Conservation (phyloP, 768 basidiomycete genomes). For the Serpula lacrymans region DNA sequence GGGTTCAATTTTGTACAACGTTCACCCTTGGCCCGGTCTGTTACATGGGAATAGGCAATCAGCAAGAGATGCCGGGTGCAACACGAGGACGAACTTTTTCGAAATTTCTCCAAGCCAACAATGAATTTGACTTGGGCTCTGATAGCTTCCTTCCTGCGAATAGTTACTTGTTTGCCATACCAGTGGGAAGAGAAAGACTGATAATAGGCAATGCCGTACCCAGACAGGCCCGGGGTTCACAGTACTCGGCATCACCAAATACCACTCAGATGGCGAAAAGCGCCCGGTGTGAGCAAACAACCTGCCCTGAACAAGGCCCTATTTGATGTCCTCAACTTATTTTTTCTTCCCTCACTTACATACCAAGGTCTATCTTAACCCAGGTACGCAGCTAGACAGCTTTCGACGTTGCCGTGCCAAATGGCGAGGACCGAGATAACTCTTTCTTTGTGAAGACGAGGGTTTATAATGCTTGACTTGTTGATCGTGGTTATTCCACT, state of each 20-base stretch:
- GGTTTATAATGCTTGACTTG: conserved; percentile 68
- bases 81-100: too few relatives aligned
- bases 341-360: conserved; percentile 42
- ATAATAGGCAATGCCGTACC: too few relatives aligned
- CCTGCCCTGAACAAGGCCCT: conserved; percentile 18
- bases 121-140: too few relatives aligned
- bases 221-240: too few relatives aligned
- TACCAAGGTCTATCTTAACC: conserved; percentile 59
- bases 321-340: conserved; percentile 16
- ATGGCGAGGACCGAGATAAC: conserved; percentile 77
- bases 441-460: conserved; percentile 36
- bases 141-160: too few relatives aligned
- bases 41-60: not conserved
- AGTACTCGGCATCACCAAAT: too few relatives aligned
- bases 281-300: too few relatives aligned
- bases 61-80: conserved; percentile 1
- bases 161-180: too few relatives aligned
- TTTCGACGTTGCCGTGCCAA: conserved; percentile 52
- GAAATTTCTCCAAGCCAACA: too few relatives aligned
- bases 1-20: not conserved
- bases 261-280: too few relatives aligned
- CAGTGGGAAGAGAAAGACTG: too few relatives aligned
- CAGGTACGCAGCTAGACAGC: conserved; percentile 51
- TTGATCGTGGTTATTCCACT: conserved; percentile 20
- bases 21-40: not conserved